Base-by-base conservation (phyloP, 139 green algal genomes). In the Haematococcus sp. region DNA sequence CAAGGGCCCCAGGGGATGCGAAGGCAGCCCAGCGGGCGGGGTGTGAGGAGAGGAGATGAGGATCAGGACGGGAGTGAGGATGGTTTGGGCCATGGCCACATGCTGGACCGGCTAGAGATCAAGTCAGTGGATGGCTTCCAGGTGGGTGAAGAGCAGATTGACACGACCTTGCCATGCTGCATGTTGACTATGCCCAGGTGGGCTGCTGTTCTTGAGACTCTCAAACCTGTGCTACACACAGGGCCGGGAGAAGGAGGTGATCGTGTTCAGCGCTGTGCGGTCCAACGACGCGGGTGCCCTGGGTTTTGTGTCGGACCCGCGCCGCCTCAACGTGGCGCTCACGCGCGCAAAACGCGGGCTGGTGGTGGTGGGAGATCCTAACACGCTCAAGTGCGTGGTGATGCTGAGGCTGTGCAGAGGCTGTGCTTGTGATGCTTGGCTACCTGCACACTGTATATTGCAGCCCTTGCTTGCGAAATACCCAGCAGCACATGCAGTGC, bases 311-410 rank as follows among this genome's bases (percentile, higher is more conserved):
- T 59, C 76, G 0, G 94, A 98, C 79, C 49, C 40, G 40, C 40
- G 40, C 40, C 87, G 94, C 32, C 76, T 98, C 20, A 98, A 98
- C 61, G 94, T 98, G 55, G 92, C 93, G 32, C 82, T 98, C 76
- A 98, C 94, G 0, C 77, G 93, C 1, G 87, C 92, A 7, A 75
- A 83, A 33, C 80, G 91, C 0, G 81, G 76, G 13, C 75, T 88
- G 20, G 68, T 88, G n/a, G 77, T 90, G n/a, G 43, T 90, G 4
- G 85, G 82, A 0, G 54, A 86, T 63, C 74, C 85, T 22, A n/a
- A 58, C 31, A 90, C 83, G 27, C 76, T 90, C 31, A 52, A 15
- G 43, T 52, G 54, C 22, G n/a, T 61, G 54, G 22, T 61, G 54
- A 9, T 27, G n/a, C n/a, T 27, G 46, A 55, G 46, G 17, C 17